These are phyloP conservation scores for Umbelopsis sp. DNA, from an alignment of 371 early-diverging fungal species.

Conservation along the genomic window DNA sequence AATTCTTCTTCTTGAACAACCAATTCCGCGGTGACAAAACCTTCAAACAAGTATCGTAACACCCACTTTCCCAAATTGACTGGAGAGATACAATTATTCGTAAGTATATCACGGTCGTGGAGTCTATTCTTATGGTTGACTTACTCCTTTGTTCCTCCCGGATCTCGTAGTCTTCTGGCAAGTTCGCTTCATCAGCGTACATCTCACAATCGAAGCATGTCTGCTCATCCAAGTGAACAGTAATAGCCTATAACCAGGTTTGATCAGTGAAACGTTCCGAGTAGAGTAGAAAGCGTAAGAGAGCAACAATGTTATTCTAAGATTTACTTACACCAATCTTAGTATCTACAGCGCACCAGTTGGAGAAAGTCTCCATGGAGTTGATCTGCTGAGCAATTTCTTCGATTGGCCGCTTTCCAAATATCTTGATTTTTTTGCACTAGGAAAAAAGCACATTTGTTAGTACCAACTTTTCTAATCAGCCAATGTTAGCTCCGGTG, in stretches of 20 bases:
- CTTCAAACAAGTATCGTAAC: slow-evolving; percentile 69
- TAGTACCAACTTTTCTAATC: neutral
- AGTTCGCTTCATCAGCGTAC: slow-evolving; percentile 76
- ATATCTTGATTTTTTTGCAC: slow-evolving; percentile 62
- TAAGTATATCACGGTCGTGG: neutral
- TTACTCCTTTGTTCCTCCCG: slow-evolving; percentile 76
- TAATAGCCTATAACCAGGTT: slow-evolving; percentile 55
- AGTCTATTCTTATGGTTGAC: neutral
- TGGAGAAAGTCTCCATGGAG: slow-evolving; percentile 78
- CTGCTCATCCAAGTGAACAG: slow-evolving; percentile 84
- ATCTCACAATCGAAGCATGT: slow-evolving; percentile 85
- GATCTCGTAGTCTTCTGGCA: slow-evolving; percentile 49
- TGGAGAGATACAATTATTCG: slow-evolving; percentile 27
- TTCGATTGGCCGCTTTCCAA: slow-evolving; percentile 61
- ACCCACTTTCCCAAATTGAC: slow-evolving; percentile 89
- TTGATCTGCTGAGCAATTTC: slow-evolving; percentile 68
- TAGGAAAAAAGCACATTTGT: slow-evolving; percentile 22
- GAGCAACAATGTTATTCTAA: no score
- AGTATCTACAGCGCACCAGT: slow-evolving; percentile 93
- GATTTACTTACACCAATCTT: slow-evolving; percentile 73
- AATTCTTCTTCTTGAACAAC: slow-evolving; percentile 38
- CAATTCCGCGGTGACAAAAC: slow-evolving; percentile 52
- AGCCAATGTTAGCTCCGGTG: neutral
- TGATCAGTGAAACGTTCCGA: no score
- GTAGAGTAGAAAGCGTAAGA: no score